Conservation (phyloP, 257 asterid species). For the Salvia rosmarinus region DNA sequence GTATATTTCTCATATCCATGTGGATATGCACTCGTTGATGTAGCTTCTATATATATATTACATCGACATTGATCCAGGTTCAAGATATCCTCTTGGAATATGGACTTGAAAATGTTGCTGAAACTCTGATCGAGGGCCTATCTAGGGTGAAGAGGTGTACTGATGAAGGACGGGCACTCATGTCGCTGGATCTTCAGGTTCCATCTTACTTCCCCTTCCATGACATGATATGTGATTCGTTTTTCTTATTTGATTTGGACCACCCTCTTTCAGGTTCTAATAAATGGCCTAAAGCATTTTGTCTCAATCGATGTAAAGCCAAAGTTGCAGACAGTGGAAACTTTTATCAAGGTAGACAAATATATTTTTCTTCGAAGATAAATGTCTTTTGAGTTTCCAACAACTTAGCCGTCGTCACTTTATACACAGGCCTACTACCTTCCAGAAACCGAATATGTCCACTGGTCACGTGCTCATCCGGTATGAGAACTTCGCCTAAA, state of each 20-base stretch:
- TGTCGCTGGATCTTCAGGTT: slow-evolving; percentile 99
- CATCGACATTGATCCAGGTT: slow-evolving; percentile 48
- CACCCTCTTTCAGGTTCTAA: slow-evolving; percentile 69
- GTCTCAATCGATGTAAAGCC: slow-evolving; percentile 78
- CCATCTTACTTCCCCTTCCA: slow-evolving; percentile 26
- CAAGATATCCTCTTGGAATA: slow-evolving; percentile 88
- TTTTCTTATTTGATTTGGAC: slow-evolving; percentile 21
- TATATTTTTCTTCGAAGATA: not conserved
- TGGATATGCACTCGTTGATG: not conserved
- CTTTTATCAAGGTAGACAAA: slow-evolving; percentile 79
- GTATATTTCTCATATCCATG: not conserved
- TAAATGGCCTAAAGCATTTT: slow-evolving; percentile 93
- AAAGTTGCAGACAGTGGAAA: slow-evolving; percentile 84
- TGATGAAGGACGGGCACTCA: slow-evolving; percentile 98
- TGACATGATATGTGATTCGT: slow-evolving; percentile 4
- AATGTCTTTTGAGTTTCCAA: slow-evolving; percentile 14
- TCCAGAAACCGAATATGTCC: slow-evolving; percentile 97
- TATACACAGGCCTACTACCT: slow-evolving; percentile 87
- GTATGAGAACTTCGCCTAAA: slow-evolving; percentile 43
- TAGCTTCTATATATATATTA: slow-evolving; percentile 28
- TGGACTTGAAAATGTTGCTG: slow-evolving; percentile 92
- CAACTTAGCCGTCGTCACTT: slow-evolving; percentile 15
- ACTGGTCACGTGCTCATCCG: slow-evolving; percentile 96
- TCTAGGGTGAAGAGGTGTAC: slow-evolving; percentile 95
- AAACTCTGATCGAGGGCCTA: slow-evolving; percentile 86